These are phyloP conservation scores for Russula dissimulans DNA, from an alignment of 768 basidiomycete species.

Conservation along the genomic window DNA sequence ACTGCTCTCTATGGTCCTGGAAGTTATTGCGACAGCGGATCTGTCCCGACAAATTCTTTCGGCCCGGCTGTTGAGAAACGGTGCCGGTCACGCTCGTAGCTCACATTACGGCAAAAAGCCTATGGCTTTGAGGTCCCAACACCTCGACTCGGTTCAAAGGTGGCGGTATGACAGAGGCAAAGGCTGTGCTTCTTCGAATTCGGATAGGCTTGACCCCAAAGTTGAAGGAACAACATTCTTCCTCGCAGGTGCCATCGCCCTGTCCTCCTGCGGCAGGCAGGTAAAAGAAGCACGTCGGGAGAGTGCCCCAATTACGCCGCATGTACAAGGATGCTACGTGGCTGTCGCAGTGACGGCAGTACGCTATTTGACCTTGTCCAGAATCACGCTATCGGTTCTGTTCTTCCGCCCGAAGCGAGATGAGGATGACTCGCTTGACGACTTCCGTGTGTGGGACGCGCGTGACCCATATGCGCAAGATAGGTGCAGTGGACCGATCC, in stretches of 20 bases:
- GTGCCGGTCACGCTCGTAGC: neutral
- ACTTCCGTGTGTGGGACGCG: neutral
- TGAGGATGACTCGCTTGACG: neutral
- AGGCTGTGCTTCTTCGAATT: neutral
- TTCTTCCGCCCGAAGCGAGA: slow-evolving; percentile 7
- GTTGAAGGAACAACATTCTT: slow-evolving; percentile 4
- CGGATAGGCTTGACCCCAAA: neutral
- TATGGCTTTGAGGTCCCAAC: neutral
- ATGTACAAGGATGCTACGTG: slow-evolving; percentile 10
- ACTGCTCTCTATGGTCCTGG: slow-evolving; percentile 8
- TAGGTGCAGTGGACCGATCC: slow-evolving; percentile 12
- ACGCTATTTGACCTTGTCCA: neutral
- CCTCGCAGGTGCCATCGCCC: neutral
- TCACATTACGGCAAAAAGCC: neutral
- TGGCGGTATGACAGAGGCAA: neutral
- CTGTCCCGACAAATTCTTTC: neutral
- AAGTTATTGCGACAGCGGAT: slow-evolving; percentile 8
- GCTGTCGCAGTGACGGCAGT: slow-evolving; percentile 8
- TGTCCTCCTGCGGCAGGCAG: slow-evolving; percentile 2
- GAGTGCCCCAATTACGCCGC: slow-evolving; percentile 14
- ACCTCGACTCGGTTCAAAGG: neutral
- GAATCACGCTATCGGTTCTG: slow-evolving; percentile 9
- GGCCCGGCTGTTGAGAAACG: neutral
- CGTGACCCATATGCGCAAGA: neutral
- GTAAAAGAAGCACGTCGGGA: slow-evolving; percentile 6